Conservation (phyloP, 176 grass and related monocot genomes). For the Oryza officinalis region DNA sequence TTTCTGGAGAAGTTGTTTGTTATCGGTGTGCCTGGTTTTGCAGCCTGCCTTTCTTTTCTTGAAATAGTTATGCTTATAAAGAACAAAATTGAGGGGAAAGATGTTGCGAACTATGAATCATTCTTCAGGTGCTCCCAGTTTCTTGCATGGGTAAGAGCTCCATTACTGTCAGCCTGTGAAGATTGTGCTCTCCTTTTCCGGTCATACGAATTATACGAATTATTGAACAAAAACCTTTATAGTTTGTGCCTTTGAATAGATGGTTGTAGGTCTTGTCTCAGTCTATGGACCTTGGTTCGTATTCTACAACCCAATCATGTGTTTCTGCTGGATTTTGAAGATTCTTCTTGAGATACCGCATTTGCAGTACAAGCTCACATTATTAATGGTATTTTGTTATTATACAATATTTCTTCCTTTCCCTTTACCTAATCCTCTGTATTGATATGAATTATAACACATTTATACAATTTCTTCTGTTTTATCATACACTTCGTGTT, state of each 20-base stretch:
- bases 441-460: not conserved
- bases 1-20: conserved; percentile 52
- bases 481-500: not conserved
- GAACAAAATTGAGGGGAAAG: conserved; percentile 38
- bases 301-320: conserved; percentile 67
- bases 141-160: conserved; percentile 70
- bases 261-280: conserved; percentile 45
- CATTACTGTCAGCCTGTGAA: not conserved
- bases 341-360: conserved; percentile 77
- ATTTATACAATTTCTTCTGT: not conserved
- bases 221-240: conserved; percentile 7
- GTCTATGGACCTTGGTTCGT: conserved; percentile 56
- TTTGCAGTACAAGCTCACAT: conserved; percentile 63
- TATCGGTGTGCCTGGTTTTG: conserved; percentile 57
- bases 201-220: conserved; percentile 1
- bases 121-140: conserved; percentile 62
- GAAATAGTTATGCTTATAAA: conserved; percentile 48
- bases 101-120: conserved; percentile 47
- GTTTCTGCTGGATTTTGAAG: conserved; percentile 84
- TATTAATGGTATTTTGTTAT: conserved; percentile 58
- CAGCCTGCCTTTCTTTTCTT: conserved; percentile 56
- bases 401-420: not conserved
- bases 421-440: not conserved
- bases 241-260: conserved; percentile 39
- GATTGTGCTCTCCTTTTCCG: not conserved